Conservation (phyloP, 345 rosid genomes). For the Eutrema yunnanense region DNA sequence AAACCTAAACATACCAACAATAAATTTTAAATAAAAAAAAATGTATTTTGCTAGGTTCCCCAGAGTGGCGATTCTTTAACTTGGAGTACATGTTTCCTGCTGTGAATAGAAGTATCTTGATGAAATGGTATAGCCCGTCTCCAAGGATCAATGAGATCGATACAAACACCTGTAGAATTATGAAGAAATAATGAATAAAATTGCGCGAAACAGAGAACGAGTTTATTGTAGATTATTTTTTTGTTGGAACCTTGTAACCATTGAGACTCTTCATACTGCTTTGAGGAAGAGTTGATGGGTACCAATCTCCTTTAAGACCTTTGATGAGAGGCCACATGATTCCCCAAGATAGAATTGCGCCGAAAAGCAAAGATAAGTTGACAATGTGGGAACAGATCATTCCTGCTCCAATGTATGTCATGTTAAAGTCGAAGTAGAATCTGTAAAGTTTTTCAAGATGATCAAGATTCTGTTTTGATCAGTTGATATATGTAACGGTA, state of each 20-base stretch:
- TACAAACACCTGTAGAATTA: conserved; percentile 57
- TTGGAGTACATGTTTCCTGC: conserved; percentile 41
- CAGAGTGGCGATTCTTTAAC: conserved; percentile 23
- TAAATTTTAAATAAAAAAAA: too few species aligned
- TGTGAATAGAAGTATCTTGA: conserved; percentile 60
- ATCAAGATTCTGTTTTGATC: conserved; percentile 8
- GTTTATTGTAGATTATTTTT: background rate
- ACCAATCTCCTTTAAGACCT: conserved; percentile 76
- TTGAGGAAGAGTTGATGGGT: conserved; percentile 36
- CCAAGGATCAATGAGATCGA: conserved; percentile 81
- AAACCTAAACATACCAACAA: too few species aligned
- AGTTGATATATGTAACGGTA: background rate
- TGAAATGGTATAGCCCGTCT: conserved; percentile 88
- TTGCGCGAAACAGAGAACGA: background rate
- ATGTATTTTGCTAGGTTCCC: conserved; percentile 26
- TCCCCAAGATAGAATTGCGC: conserved; percentile 88
- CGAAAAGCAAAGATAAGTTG: conserved; percentile 73
- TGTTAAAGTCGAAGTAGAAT: conserved; percentile 85
- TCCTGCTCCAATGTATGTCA: conserved; percentile 87
- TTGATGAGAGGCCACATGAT: conserved; percentile 88
- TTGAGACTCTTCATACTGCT: conserved; percentile 83
- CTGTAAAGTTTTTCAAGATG: conserved; percentile 38
- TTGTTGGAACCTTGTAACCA: conserved; percentile 69
- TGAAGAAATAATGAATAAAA: background rate
- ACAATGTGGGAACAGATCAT: conserved; percentile 92